Evolutionary conservation across 345 rosid genomes (phyloP).

Genomic region (Capsella bursapastoris): DNA sequence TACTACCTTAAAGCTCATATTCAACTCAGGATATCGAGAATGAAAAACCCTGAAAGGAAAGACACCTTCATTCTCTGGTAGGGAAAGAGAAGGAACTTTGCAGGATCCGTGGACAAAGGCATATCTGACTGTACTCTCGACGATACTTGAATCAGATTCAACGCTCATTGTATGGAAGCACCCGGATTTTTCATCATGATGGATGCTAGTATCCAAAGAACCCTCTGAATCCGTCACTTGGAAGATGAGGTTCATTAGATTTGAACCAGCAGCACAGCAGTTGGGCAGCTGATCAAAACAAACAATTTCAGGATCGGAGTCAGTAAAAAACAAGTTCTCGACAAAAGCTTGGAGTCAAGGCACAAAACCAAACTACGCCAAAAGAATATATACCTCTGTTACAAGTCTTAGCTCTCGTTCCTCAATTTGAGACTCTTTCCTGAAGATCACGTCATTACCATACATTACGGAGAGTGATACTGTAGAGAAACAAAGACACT

Average conservation of each 20-base stretch:
- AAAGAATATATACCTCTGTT: slow-evolving; percentile 48
- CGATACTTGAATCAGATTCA: slow-evolving; percentile 37
- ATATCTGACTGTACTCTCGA: slow-evolving; percentile 42
- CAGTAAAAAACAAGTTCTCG: neutral
- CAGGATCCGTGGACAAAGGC: slow-evolving; percentile 57
- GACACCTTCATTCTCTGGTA: slow-evolving; percentile 55
- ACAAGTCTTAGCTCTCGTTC: slow-evolving; percentile 55
- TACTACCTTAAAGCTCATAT: slow-evolving; percentile 43
- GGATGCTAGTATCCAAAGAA: slow-evolving; percentile 49
- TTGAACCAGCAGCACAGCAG: slow-evolving; percentile 52
- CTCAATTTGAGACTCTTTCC: slow-evolving; percentile 49
- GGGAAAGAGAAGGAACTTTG: slow-evolving; percentile 49
- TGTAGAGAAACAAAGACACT: slow-evolving; percentile 40
- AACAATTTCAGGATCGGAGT: neutral
- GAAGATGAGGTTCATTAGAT: slow-evolving; percentile 51
- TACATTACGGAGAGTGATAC: slow-evolving; percentile 51
- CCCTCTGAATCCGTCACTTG: slow-evolving; percentile 55
- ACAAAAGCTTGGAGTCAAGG: neutral
- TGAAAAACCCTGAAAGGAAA: slow-evolving; percentile 53
- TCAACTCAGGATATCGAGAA: slow-evolving; percentile 51
- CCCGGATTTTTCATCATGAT: slow-evolving; percentile 51
- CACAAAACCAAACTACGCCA: neutral
- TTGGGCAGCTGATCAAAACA: slow-evolving; percentile 50
- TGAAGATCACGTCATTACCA: slow-evolving; percentile 45
- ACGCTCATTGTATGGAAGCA: slow-evolving; percentile 52